Conservation (phyloP, 345 rosid genomes). For the Viola odorata region DNA sequence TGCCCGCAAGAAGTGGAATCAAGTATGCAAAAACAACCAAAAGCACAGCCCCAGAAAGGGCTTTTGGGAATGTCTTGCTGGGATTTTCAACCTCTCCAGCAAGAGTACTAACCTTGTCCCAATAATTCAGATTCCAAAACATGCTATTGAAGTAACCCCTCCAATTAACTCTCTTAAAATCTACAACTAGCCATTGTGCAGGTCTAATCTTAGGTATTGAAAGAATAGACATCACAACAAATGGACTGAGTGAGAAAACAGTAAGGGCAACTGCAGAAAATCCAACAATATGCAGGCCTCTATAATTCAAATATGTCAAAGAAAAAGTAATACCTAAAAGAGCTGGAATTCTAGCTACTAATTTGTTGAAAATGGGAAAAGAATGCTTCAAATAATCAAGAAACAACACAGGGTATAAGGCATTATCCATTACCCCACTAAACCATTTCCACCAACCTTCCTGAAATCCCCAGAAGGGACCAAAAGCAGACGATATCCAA, state of each 20-base stretch:
- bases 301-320: conserved; percentile 75
- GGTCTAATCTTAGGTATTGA: conserved; percentile 66
- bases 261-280: conserved; percentile 68
- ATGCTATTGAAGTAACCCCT: conserved; percentile 80
- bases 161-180: conserved; percentile 65
- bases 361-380: conserved; percentile 50
- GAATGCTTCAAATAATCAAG: conserved; percentile 90
- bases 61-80: conserved; percentile 81
- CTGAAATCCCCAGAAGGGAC: conserved; percentile 91
- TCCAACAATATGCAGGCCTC: conserved; percentile 84
- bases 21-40: conserved; percentile 72
- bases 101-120: conserved; percentile 96
- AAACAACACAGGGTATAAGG: conserved; percentile 79
- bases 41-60: conserved; percentile 67
- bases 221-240: conserved; percentile 61
- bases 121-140: conserved; percentile 96
- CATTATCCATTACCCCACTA: conserved; percentile 97
- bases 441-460: conserved; percentile 98
- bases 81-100: conserved; percentile 87
- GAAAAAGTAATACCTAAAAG: conserved; percentile 64
- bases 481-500: conserved; percentile 91
- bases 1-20: conserved; percentile 78
- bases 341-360: conserved; percentile 70
- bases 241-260: conserved; percentile 69
- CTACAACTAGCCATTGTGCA: conserved; percentile 61